Evolutionary conservation across 768 basidiomycete species (phyloP), one percentile per base, ranked within the genome.

Genomic region (Cystobasidium onofrii): DNA sequence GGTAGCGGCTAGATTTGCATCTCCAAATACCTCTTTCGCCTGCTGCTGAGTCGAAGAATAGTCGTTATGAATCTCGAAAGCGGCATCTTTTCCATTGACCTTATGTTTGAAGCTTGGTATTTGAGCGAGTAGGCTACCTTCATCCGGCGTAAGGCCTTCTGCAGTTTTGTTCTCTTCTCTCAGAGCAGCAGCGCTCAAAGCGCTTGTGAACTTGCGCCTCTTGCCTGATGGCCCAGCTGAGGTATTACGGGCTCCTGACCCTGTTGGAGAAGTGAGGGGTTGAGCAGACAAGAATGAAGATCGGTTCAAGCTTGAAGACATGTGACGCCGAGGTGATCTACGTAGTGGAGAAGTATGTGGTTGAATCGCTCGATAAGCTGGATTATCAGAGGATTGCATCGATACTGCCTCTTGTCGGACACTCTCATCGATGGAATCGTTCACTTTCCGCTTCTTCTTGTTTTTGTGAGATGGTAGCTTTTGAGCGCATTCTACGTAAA

Each of bases 401-500:
- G 29, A 27, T 27, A 13, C 25, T 29, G 29, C 17, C 17, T 60
- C 29, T 4, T 6, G 31, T 25, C 54, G 60, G 23, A 23, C 41
- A 3, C 3, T 69, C 54, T 36, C 27, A 36, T 31, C 39, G 23
- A 34, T 64, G 18, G 63, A 27, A 41, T 43, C 18, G 20, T 7
- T 20, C 46, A 20, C 50, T 20, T 52, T 55, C 10, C 55, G 54
- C 36, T 71, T 71, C 69, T 71, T 61, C 69, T 71, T 55, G 20
- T 55, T 39, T 54, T 60, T 55, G 20, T 55, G 17, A 25, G 36
- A 41, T 12, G 69, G 69, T n/a, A 71, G 52, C 15, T 71, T 55
- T 36, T 71, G 69, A 25, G 69, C 69, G 34, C 69, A 71, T 41
- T 71, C 69, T 71, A n/a, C n/a, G n/a, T n/a, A 36, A 39, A 25